A percentile compares a stretch with the other conserved stretches of the same genome.
Conservation (phyloP, 495 filamentous ascomycete genomes). For the Rusavskia elegans region DNA sequence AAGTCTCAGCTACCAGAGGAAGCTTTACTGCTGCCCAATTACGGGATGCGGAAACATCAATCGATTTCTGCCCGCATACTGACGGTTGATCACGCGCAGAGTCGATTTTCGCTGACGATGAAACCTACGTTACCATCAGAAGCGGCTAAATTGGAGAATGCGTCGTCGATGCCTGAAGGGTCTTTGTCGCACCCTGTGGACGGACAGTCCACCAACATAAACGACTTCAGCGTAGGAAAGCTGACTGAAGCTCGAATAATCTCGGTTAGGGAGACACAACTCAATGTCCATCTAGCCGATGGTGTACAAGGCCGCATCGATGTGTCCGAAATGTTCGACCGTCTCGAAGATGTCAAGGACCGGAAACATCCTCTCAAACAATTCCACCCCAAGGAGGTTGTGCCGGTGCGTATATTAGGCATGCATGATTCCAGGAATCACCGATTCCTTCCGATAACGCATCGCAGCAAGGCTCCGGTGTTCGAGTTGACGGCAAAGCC, state of each 20-base stretch:
- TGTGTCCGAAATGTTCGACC: conserved; percentile 74
- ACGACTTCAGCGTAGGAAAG: conserved; percentile 59
- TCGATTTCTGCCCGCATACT: conserved; percentile 53
- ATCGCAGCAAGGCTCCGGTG: conserved; percentile 62
- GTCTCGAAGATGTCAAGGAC: conserved; percentile 71
- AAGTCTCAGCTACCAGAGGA: conserved; percentile 60
- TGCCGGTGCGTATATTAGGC: conserved; percentile 66
- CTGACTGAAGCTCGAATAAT: conserved; percentile 62
- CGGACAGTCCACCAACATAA: conserved; percentile 40
- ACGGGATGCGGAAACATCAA: conserved; percentile 59
- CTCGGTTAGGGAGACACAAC: conserved; percentile 72
- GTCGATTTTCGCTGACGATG: conserved; percentile 47
- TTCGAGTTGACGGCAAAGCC: conserved; percentile 83
- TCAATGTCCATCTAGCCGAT: conserved; percentile 81
- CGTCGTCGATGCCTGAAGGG: conserved; percentile 16
- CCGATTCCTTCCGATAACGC: conserved; percentile 79
- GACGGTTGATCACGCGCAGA: conserved; percentile 41
- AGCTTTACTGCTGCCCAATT: conserved; percentile 46
- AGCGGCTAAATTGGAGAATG: conserved; percentile 20
- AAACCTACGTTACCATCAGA: conserved; percentile 23
- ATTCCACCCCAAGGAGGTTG: conserved; percentile 52
- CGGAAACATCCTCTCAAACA: conserved; percentile 57
- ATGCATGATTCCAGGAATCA: conserved; percentile 82
- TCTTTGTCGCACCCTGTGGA: conserved; percentile 53
- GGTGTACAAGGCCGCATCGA: conserved; percentile 84